Conservation (phyloP, 345 rosid genomes). For the Aegle marmelos region DNA sequence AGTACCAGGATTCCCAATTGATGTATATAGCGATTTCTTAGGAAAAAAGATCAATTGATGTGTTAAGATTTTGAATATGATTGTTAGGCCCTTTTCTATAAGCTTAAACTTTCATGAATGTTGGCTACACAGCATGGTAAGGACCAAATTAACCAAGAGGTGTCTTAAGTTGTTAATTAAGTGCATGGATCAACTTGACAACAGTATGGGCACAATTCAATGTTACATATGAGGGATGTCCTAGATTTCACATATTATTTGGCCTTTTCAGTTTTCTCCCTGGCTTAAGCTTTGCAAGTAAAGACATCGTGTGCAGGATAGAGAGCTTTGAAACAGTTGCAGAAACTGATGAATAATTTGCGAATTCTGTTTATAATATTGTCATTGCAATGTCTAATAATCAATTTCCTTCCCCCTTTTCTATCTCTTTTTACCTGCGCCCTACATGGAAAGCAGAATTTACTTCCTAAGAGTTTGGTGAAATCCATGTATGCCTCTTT, state of each 20-base stretch:
- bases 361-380: neutral
- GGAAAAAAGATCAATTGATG: neutral
- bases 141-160: neutral
- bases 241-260: neutral
- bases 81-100: neutral
- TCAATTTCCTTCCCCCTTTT: neutral
- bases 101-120: neutral
- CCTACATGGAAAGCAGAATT: slow-evolving; percentile 38
- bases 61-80: neutral
- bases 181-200: neutral
- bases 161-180: neutral
- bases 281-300: neutral
- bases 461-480: slow-evolving; percentile 56
- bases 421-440: neutral
- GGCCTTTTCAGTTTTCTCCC: neutral
- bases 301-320: neutral
- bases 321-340: neutral
- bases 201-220: neutral
- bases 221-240: neutral
- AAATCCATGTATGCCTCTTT: slow-evolving; percentile 88
- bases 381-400: neutral
- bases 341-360: neutral
- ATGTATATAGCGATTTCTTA: neutral
- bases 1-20: neutral
- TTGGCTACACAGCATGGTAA: neutral